Base-by-base conservation (phyloP, 306 rosid genomes). In the Mimosa bimucronata region DNA sequence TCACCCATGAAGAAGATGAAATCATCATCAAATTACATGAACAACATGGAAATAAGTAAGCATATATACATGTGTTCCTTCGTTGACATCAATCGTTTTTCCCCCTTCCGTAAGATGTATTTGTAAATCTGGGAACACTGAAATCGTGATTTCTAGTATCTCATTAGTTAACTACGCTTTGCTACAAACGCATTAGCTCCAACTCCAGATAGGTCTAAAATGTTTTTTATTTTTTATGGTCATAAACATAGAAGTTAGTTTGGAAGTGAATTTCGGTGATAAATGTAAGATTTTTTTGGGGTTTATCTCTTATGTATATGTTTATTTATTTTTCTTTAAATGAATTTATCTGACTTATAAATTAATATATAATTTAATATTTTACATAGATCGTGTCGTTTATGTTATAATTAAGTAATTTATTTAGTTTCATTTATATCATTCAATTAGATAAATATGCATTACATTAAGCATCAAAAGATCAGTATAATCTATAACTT, bases 11-110 rank as follows among this genome's bases (percentile, higher is more conserved):
- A 71, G 94, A 93, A 81, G 92, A 88, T 18, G 62, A 76, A 42
- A 16, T 80, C 1, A 90, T 93, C 89, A 81, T 87, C 80, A 78
- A 85, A 82, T 81, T 90, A 40, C 94, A 85, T 76, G 57, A 77
- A 79, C 30, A 89, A 81, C 74, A 75, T 77, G 97, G 94, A 81
- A 93, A 91, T 62, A 91, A 79, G 94, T 92, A 92, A 23, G 82
- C 37, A 31, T n/a, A n/a, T n/a, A n/a, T n/a, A n/a, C n/a, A n/a
- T 7, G 8, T 44, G 1, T 37, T 34, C 7, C 48, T 52, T 31
- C n/a, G 3, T 34, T 34, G n/a, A 65, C 37, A 64, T 28, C 41
- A 14, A n/a, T 66, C 50, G 10, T 60, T 23, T n/a, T 31, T 38
- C 16, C 2, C 3, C 5, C 12, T 7, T 19, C 16, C 7, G 4